These are phyloP conservation scores for Candida silvatica DNA, from an alignment of 805 yeast genomes.

Conservation along the genomic window DNA sequence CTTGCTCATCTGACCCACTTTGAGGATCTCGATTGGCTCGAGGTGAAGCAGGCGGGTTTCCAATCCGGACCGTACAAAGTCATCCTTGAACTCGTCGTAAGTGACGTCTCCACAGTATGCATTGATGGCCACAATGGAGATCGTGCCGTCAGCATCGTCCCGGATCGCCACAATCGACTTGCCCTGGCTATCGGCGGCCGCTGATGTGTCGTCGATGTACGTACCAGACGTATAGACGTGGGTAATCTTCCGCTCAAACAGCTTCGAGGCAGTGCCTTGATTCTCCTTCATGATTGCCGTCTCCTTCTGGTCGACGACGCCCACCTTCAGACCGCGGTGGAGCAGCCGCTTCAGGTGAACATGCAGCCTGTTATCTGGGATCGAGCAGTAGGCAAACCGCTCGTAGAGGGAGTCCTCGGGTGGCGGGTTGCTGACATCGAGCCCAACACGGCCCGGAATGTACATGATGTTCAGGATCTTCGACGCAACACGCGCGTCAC, in stretches of 20 bases:
- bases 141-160: conserved; percentile 16
- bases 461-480: conserved; percentile 60
- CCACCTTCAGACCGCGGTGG: conserved; percentile 69
- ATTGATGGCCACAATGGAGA: conserved; percentile 55
- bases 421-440: conserved; percentile 34
- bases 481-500: conserved; percentile 71
- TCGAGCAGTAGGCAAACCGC: conserved; percentile 73
- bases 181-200: conserved; percentile 21
- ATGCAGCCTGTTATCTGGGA: conserved; percentile 71
- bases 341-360: conserved; percentile 70
- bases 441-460: conserved; percentile 55
- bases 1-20: conserved; percentile 31
- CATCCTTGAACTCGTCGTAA: conserved; percentile 64
- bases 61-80: conserved; percentile 44
- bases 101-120: conserved; percentile 70
- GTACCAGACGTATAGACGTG: conserved; percentile 79
- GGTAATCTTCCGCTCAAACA: conserved; percentile 63
- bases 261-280: conserved; percentile 39
- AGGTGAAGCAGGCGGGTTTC: conserved; percentile 70
- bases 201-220: conserved; percentile 48
- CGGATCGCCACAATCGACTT: conserved; percentile 39
- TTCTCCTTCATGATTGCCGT: conserved; percentile 62
- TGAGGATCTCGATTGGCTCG: conserved; percentile 67
- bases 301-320: conserved; percentile 79
- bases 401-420: conserved; percentile 37